A percentile compares a stretch with the other conserved stretches of the same genome.
phyloP scores from a whole-genome alignment of 176 grass and related monocot genomes.

The Hordeum marinum region DNA sequence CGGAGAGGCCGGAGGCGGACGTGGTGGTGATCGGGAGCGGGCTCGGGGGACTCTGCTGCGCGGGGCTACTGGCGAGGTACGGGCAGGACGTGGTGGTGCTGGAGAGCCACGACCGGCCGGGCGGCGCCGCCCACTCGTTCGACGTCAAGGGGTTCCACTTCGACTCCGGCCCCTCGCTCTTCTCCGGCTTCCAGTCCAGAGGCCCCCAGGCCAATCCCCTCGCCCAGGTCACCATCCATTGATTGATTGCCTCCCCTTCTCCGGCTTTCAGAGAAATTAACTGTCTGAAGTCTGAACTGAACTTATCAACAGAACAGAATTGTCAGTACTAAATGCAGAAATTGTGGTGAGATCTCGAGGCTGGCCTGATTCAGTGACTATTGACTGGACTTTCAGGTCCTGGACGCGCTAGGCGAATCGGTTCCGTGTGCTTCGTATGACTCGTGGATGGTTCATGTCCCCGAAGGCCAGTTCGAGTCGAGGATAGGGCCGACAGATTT shows the following conservation, averaged over 20 bases:
- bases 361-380: no score
- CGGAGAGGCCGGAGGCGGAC: constrained; percentile 70
- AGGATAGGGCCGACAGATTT: constrained; percentile 87
- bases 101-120: constrained; percentile 83
- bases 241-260: no score
- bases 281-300: no score
- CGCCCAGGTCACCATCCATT: constrained; percentile 47
- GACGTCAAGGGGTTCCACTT: constrained; percentile 90
- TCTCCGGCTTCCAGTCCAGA: constrained; percentile 92
- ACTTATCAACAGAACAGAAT: no score
- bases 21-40: constrained; percentile 91
- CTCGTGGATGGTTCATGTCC: constrained; percentile 98
- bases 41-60: constrained; percentile 79
- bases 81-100: constrained; percentile 75
- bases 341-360: no score
- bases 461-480: constrained; percentile 82
- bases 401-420: constrained; percentile 83
- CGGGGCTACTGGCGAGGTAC: constrained; percentile 81
- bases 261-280: no score
- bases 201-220: constrained; percentile 88
- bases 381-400: no score
- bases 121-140: constrained; percentile 91
- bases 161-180: constrained; percentile 89
- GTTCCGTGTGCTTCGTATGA: constrained; percentile 74
- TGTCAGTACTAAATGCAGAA: no score